Evolutionary conservation across 768 basidiomycete species (phyloP).

Genomic region (Mycena kentingensis): DNA sequence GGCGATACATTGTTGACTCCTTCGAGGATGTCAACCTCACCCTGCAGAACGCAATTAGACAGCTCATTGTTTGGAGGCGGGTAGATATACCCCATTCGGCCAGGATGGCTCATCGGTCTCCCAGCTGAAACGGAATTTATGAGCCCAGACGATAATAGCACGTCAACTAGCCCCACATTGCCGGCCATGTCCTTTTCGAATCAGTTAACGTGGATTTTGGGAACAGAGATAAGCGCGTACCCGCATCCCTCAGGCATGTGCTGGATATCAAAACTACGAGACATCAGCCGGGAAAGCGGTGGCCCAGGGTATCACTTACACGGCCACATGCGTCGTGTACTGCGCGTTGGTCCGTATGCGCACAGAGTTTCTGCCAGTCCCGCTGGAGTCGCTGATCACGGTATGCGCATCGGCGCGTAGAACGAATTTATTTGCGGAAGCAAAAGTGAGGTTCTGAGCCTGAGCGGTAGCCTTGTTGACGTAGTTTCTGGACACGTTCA

Average conservation of each 20-base stretch:
- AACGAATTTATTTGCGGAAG: slow-evolving; percentile 53
- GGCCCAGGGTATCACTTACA: slow-evolving; percentile 40
- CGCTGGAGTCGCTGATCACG: slow-evolving; percentile 41
- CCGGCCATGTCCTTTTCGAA: slow-evolving; percentile 49
- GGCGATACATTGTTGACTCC: slow-evolving; percentile 59
- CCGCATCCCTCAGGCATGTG: slow-evolving; percentile 67
- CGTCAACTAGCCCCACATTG: slow-evolving; percentile 27
- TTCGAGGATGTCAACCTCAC: slow-evolving; percentile 57
- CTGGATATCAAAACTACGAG: slow-evolving; percentile 49
- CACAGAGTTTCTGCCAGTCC: slow-evolving; percentile 60
- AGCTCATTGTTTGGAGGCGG: background rate
- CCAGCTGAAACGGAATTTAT: slow-evolving; percentile 23
- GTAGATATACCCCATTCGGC: slow-evolving; percentile 42
- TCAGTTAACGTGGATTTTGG: background rate
- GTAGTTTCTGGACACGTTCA: slow-evolving; percentile 38
- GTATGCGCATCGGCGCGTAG: slow-evolving; percentile 58
- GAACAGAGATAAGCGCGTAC: slow-evolving; percentile 32
- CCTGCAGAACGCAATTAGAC: slow-evolving; percentile 25
- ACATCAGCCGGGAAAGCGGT: background rate
- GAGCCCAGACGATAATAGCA: background rate
- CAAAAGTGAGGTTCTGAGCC: slow-evolving; percentile 57
- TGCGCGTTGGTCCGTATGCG: slow-evolving; percentile 54
- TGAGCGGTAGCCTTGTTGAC: slow-evolving; percentile 51
- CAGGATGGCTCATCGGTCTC: slow-evolving; percentile 58
- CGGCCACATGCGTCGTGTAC: slow-evolving; percentile 54